Percentiles rank a stretch among this genome's conserved stretches.
These are phyloP conservation scores for Biscogniauxia sp. DNA, from an alignment of 2,329 filamentous ascomycete species.

Conservation along the genomic window DNA sequence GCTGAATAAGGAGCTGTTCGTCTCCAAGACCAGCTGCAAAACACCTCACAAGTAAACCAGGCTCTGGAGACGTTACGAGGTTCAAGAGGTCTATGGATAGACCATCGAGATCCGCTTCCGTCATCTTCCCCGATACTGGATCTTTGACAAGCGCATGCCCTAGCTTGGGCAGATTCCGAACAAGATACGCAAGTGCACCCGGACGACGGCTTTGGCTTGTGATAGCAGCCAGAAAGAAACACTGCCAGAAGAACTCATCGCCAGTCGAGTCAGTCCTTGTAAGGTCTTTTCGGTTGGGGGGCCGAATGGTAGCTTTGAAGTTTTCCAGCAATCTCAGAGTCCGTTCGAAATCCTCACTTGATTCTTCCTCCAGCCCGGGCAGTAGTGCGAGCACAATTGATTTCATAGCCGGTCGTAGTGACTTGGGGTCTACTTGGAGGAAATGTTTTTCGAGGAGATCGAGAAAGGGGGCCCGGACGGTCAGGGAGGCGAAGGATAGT, in stretches of 20 bases:
- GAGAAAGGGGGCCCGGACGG: conserved; percentile 82
- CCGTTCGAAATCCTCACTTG: conserved; percentile 92
- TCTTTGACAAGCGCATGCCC: conserved; percentile 40
- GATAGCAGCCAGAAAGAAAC: conserved; percentile 89
- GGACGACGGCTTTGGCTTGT: conserved; percentile 82
- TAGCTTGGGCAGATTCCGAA: conserved; percentile 73
- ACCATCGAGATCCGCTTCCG: conserved; percentile 38
- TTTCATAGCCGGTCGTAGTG: conserved; percentile 84
- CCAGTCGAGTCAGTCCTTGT: conserved; percentile 56
- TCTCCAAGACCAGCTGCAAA: conserved; percentile 89
- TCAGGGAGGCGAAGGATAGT: conserved; percentile 90
- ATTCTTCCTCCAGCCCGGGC: conserved; percentile 92
- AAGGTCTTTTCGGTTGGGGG: conserved; percentile 48
- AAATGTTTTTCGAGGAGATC: conserved; percentile 80
- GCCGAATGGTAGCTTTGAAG: conserved; percentile 67
- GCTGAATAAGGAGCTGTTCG: conserved; percentile 85
- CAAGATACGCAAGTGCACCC: conserved; percentile 83
- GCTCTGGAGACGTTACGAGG: conserved; percentile 83
- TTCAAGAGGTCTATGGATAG: conserved; percentile 56
- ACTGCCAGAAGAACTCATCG: conserved; percentile 97
- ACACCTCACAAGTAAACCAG: conserved; percentile 83
- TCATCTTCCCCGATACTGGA: conserved; percentile 31
- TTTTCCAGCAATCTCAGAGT: conserved; percentile 76
- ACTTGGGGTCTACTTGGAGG: conserved; percentile 64
- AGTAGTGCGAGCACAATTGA: conserved; percentile 85